Percentiles rank a stretch among this genome's conserved stretches.
These are phyloP conservation scores for Sporothrix curviconia DNA, from an alignment of 2,329 filamentous ascomycete species.

Conservation along the genomic window DNA sequence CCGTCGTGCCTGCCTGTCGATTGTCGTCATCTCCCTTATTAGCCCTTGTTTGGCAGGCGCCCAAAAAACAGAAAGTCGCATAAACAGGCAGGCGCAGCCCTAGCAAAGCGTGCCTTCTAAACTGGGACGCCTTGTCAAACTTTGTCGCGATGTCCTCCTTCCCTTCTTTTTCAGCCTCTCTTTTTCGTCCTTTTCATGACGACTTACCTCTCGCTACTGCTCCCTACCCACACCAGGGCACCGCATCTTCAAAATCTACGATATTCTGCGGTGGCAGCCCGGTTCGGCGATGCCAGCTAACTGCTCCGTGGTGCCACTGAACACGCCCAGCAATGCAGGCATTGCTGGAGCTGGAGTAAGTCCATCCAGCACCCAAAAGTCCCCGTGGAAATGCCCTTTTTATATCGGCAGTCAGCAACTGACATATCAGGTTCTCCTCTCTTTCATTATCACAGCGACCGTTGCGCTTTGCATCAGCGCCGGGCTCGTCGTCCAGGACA, in stretches of 20 bases:
- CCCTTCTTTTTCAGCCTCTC: neutral
- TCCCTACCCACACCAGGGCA: no score
- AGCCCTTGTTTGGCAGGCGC: neutral
- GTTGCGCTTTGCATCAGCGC: constrained; percentile 49
- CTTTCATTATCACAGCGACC: constrained; percentile 58
- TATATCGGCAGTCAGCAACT: neutral
- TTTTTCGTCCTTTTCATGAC: neutral
- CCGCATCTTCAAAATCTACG: no score
- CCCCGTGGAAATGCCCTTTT: no score
- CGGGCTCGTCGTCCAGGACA: constrained; percentile 51
- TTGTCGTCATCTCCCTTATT: neutral
- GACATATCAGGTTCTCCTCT: constrained; percentile 48
- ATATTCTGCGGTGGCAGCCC: neutral
- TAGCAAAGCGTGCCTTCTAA: neutral
- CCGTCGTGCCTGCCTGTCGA: neutral
- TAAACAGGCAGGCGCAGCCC: constrained; percentile 6
- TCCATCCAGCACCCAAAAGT: neutral
- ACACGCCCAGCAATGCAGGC: constrained; percentile 46
- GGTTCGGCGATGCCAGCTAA: constrained; percentile 23
- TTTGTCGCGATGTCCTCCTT: neutral
- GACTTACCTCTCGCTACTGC: neutral
- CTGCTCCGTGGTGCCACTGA: constrained; percentile 38
- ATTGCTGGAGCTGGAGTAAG: constrained; percentile 52
- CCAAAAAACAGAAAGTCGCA: neutral
- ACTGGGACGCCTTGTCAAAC: neutral